phyloP scores from a whole-genome alignment of 1,139 yeast species.

The Taphrina flavorubra region DNA sequence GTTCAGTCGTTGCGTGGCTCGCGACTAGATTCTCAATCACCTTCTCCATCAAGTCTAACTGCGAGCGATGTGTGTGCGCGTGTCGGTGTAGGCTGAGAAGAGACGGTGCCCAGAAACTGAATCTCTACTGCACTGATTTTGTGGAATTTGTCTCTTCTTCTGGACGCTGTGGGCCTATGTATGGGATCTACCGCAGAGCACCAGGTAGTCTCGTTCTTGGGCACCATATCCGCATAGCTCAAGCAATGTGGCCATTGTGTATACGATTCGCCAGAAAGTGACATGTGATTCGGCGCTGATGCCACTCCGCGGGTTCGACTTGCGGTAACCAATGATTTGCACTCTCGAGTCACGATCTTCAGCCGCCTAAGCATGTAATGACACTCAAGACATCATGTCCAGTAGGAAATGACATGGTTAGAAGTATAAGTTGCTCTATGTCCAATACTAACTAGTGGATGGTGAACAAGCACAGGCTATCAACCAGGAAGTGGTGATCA shows the following conservation, averaged over 20 bases:
- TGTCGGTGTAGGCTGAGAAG: slow-evolving; percentile 37
- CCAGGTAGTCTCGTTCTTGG: slow-evolving; percentile 3
- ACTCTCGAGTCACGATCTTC: neutral
- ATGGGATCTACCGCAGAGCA: too few relatives aligned
- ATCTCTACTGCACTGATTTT: slow-evolving; percentile 24
- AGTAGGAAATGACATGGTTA: too few relatives aligned
- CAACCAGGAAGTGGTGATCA: neutral
- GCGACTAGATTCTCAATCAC: neutral
- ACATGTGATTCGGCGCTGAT: neutral
- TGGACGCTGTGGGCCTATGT: neutral
- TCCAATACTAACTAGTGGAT: too few relatives aligned
- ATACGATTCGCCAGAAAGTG: neutral
- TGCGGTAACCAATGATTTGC: neutral
- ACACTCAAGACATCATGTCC: too few relatives aligned
- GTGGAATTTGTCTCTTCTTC: neutral
- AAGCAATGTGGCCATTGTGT: slow-evolving; percentile 18
- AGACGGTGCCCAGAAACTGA: slow-evolving; percentile 37
- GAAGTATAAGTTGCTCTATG: too few relatives aligned
- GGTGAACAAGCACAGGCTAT: too few relatives aligned
- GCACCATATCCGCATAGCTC: slow-evolving; percentile 20
- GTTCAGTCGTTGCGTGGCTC: neutral
- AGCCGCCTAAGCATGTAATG: neutral
- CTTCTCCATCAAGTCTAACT: slow-evolving; percentile 30
- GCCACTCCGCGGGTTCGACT: neutral
- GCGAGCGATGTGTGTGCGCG: slow-evolving; percentile 39